Percentiles rank a stretch among this genome's conserved stretches.
Evolutionary conservation across 192 early-diverging fungal genomes (phyloP).

Genomic region (Backusella parvicylindrica): DNA sequence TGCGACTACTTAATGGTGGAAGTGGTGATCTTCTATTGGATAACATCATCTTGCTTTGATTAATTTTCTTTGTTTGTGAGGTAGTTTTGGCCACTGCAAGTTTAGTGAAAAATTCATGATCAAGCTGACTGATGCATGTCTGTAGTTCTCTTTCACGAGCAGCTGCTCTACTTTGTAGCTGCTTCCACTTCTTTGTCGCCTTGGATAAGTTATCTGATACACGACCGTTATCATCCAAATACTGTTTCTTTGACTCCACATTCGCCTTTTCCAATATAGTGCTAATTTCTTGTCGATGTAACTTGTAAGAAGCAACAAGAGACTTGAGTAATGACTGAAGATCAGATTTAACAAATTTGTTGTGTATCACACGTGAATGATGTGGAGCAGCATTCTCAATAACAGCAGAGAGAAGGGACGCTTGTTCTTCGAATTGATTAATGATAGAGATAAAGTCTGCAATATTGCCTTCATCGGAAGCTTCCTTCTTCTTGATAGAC

Average conservation of each 20-base stretch:
- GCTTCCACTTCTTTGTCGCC: constrained; percentile 44
- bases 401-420: constrained; percentile 17
- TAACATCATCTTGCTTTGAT: background rate
- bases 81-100: constrained; percentile 21
- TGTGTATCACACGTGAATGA: constrained; percentile 18
- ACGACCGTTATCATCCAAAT: constrained; percentile 10
- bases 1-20: background rate
- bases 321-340: constrained; percentile 27
- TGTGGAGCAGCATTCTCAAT: constrained; percentile 32
- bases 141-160: constrained; percentile 46
- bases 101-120: constrained; percentile 37
- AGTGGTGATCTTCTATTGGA: background rate
- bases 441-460: constrained; percentile 27
- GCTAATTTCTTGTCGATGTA: constrained; percentile 20
- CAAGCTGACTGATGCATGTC: constrained; percentile 27
- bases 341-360: constrained; percentile 28
- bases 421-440: constrained; percentile 32
- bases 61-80: background rate
- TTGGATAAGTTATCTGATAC: constrained; percentile 38
- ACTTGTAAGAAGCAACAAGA: constrained; percentile 25
- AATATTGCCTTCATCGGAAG: constrained; percentile 23
- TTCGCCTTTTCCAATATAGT: background rate
- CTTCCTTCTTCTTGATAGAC: constrained; percentile 24
- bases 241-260: background rate
- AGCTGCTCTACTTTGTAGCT: constrained; percentile 36